Percentiles rank a stretch among this genome's conserved stretches.
Evolutionary conservation across 192 early-diverging fungal genomes (phyloP).

Genomic region (Backusella morwellensis): DNA sequence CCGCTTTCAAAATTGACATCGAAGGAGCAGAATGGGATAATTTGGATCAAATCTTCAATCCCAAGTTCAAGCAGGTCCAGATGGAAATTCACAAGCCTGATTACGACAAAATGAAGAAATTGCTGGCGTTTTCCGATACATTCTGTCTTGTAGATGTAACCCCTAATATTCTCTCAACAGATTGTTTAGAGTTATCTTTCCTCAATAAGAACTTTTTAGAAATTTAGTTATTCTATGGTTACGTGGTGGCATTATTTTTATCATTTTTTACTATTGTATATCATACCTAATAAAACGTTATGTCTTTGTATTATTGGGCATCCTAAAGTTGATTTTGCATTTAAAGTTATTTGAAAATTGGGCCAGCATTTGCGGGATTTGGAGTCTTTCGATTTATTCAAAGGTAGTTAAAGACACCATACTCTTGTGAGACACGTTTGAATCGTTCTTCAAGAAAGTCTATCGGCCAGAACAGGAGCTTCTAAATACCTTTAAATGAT

Average conservation of each 20-base stretch:
- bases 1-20: not conserved
- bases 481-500: no score
- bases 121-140: not conserved
- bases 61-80: not conserved
- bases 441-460: no score
- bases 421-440: no score
- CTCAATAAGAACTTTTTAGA: conserved; percentile 1
- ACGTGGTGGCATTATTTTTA: not conserved
- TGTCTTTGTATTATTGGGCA: no score
- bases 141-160: conserved; percentile 8
- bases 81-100: conserved; percentile 12
- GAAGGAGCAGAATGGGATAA: conserved; percentile 6
- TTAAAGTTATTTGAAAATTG: no score
- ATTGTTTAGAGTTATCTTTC: not conserved
- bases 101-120: not conserved
- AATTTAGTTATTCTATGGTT: not conserved
- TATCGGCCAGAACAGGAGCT: no score
- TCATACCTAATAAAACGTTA: not conserved
- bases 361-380: no score
- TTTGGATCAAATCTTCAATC: not conserved
- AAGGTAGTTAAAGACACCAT: no score
- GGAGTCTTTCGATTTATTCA: no score
- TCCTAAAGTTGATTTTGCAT: no score
- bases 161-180: not conserved
- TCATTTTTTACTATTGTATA: not conserved